These are phyloP conservation scores for Nyssa sinensis DNA, from an alignment of 148 eudicot genomes.

Conservation along the genomic window DNA sequence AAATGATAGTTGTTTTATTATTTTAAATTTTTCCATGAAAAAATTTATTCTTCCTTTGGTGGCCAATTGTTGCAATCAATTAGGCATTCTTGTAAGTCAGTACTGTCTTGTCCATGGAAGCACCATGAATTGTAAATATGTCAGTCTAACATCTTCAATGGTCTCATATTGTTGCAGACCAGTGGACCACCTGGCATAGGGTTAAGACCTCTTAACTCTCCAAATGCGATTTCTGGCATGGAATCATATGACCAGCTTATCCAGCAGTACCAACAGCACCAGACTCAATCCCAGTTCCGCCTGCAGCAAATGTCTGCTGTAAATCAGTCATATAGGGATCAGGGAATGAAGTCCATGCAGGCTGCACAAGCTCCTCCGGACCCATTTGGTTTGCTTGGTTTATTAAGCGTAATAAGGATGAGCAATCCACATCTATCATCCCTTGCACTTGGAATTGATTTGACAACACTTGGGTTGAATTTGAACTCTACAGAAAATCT, in stretches of 20 bases:
- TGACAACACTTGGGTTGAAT: slow-evolving; percentile 69
- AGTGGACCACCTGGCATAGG: slow-evolving; percentile 45
- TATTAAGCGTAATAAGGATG: slow-evolving; percentile 60
- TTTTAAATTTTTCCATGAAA: not conserved
- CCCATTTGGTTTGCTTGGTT: slow-evolving; percentile 69
- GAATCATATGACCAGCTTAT: slow-evolving; percentile 59
- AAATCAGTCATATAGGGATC: slow-evolving; percentile 76
- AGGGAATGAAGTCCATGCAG: slow-evolving; percentile 72
- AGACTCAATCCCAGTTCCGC: slow-evolving; percentile 61
- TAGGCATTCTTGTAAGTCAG: not conserved
- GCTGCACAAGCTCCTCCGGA: slow-evolving; percentile 64
- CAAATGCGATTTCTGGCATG: slow-evolving; percentile 42
- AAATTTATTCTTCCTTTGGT: not conserved
- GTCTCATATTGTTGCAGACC: slow-evolving; percentile 10
- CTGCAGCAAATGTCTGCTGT: slow-evolving; percentile 60
- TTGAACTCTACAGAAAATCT: slow-evolving; percentile 71
- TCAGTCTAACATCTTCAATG: not conserved
- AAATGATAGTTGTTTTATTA: not conserved
- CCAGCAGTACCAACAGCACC: slow-evolving; percentile 78
- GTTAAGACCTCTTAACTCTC: slow-evolving; percentile 45
- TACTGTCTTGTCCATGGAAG: not conserved
- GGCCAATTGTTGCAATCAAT: not conserved
- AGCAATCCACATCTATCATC: slow-evolving; percentile 62
- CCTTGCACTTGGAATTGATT: slow-evolving; percentile 83
- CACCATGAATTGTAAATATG: not conserved